phyloP scores from a whole-genome alignment of 345 rosid genomes.

The rapeseed (Brassica napus) region Da-Ae NC_063449.1:16261001-16261500 shows the following conservation, averaged over 20 bases:
- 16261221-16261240: neutral
- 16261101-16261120: neutral
- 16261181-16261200: neutral
- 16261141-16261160: neutral
- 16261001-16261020: neutral
- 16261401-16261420: too few relatives aligned
- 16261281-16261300: too few relatives aligned
- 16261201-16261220: neutral
- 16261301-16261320: too few relatives aligned
- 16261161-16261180: neutral
- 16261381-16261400: too few relatives aligned
- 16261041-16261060: neutral
- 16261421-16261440: too few relatives aligned
- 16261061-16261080: neutral
- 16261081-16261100: neutral
- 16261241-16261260: too few relatives aligned
- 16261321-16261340: too few relatives aligned
- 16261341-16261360: too few relatives aligned
- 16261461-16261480: neutral
- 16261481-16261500: constrained; percentile 49
- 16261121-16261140: neutral
- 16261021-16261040: neutral
- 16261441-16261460: too few relatives aligned
- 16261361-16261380: too few relatives aligned
- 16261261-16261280: too few relatives aligned